A percentile compares a stretch with the other conserved stretches of the same genome.
These are phyloP conservation scores for Dactylellina leptospora DNA, from an alignment of 2,329 filamentous ascomycete genomes.

Conservation along the genomic window DNA sequence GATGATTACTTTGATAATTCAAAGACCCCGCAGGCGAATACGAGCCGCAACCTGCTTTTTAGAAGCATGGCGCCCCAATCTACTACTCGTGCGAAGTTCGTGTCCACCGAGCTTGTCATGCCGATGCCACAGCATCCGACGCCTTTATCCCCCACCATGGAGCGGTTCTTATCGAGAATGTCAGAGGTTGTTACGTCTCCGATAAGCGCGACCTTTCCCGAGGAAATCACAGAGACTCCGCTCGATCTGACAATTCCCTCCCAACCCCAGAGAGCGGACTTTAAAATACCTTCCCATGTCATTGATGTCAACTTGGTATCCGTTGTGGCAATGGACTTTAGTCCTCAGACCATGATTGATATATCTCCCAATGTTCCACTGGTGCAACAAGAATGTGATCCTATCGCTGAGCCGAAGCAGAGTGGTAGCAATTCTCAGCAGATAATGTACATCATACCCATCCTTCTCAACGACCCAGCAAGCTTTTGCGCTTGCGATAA, in stretches of 20 bases:
- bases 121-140: slow-evolving; percentile 51
- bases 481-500: slow-evolving; percentile 52
- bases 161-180: slow-evolving; percentile 48
- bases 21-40: slow-evolving; percentile 40
- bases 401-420: slow-evolving; percentile 45
- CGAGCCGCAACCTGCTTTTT: slow-evolving; percentile 41
- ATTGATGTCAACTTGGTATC: slow-evolving; percentile 51
- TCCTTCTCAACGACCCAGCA: slow-evolving; percentile 46
- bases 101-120: slow-evolving; percentile 50
- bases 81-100: slow-evolving; percentile 37
- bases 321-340: slow-evolving; percentile 52
- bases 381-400: slow-evolving; percentile 51
- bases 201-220: slow-evolving; percentile 37
- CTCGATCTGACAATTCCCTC: slow-evolving; percentile 11
- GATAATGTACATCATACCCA: slow-evolving; percentile 52
- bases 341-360: slow-evolving; percentile 50
- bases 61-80: slow-evolving; percentile 27
- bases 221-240: slow-evolving; percentile 7
- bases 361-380: slow-evolving; percentile 43
- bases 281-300: slow-evolving; percentile 50
- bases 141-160: slow-evolving; percentile 51
- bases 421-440: slow-evolving; percentile 19
- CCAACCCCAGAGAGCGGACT: slow-evolving; percentile 15
- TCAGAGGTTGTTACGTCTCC: slow-evolving; percentile 49
- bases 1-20: slow-evolving; percentile 52